Evolutionary conservation across 1,139 yeast species (phyloP), one percentile per base, ranked within the genome.

Genomic region (Suhomyces coccinellae): DNA sequence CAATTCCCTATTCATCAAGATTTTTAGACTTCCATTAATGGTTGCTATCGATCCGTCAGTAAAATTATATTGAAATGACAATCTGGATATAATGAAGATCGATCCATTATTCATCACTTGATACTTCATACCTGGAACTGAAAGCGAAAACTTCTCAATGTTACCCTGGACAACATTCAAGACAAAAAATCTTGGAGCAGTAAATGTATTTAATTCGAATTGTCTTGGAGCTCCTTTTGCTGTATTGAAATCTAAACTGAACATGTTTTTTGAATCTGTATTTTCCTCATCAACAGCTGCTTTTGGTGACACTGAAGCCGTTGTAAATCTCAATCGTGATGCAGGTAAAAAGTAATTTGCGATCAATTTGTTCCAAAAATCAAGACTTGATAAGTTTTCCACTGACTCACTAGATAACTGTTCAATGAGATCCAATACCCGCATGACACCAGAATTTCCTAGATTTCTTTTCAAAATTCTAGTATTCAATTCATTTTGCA

Each of bases 31-130:
- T 0, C 91, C 87, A 40, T 71, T 69, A 38, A 83, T 74, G 8
- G 77, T 73, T n/a, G 86, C 80, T 52, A 76, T 73, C 1, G 91
- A 82, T 0, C 91, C 95, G 63, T 87, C 95, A 3, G 67, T 64
- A 58, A 82, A 87, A 56, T 73, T 71, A 53, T 78, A 82, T 13
- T 78, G 73, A 38, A 83, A 63, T 5, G 77, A 67, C 38, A 85
- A 71, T 41, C 82, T 73, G 9, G 87, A 75, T 26, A 85, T 77
- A 38, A 88, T 70, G 46, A 82, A 75, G 0, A 85, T 80, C 9
- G 83, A 75, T 1, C 90, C 90, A 53, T 80, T 80, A 37, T 82
- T 79, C 58, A 85, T 67, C 3, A 83, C 83, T 56, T 82, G 87
- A 40, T 85, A 85, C 49, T 82, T 76, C 30, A 87, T 64, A 41